phyloP scores from a whole-genome alignment of 208 protist species.

The Naegleria fowleri region DNA sequence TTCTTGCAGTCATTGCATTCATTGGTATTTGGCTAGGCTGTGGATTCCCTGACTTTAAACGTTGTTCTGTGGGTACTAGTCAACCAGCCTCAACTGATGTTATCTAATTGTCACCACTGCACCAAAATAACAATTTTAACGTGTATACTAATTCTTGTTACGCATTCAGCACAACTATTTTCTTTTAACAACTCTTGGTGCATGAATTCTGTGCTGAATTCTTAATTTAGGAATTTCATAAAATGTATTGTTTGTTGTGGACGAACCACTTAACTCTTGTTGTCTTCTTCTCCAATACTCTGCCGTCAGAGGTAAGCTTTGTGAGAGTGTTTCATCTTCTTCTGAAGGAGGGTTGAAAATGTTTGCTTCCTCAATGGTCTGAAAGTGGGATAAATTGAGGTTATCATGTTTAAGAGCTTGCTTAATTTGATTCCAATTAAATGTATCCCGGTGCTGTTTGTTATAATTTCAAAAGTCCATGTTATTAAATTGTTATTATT shows the following conservation, averaged over 20 bases:
- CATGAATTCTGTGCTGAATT: not conserved
- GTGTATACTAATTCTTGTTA: no score
- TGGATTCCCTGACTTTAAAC: not conserved
- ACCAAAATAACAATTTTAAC: no score
- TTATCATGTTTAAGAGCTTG: not conserved
- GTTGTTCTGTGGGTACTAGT: not conserved
- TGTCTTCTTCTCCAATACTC: not conserved
- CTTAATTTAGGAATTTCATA: not conserved
- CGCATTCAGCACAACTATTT: no score
- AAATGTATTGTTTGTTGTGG: not conserved
- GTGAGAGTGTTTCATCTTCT: not conserved
- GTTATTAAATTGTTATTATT: no score
- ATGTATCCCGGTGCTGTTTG: not conserved
- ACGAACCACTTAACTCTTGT: not conserved
- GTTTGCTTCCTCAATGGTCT: not conserved
- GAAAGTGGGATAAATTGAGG: not conserved
- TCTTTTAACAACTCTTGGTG: not conserved
- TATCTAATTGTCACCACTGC: not conserved
- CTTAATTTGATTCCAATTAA: not conserved
- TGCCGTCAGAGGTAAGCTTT: not conserved
- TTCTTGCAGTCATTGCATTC: not conserved
- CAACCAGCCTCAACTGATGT: not conserved
- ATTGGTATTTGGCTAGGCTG: conserved; percentile 9
- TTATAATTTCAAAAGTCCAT: not conserved
- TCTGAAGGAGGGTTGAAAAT: not conserved